Conservation (phyloP, 2,329 filamentous ascomycete genomes). For the Fusarium setosum region DNA sequence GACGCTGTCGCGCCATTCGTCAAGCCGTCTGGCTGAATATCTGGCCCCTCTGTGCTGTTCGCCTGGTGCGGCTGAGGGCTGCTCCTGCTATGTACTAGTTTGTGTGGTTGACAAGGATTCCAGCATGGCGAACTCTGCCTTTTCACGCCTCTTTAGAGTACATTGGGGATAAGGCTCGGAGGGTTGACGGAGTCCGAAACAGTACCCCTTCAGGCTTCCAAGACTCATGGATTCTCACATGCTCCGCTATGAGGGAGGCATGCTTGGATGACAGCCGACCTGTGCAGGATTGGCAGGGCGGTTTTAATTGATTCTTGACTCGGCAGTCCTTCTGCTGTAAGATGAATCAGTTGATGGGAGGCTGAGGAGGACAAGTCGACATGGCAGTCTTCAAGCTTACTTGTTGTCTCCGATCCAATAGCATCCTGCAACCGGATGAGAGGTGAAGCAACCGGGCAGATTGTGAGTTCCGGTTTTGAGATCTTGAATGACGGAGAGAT, state of each 20-base stretch:
- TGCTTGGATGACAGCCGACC: neutral
- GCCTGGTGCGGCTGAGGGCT: neutral
- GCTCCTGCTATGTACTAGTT: neutral
- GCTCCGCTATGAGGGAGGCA: neutral
- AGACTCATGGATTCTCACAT: neutral
- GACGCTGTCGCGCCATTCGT: no score
- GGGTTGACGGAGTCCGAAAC: conserved; percentile 26
- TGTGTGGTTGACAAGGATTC: neutral
- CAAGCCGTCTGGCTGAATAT: no score
- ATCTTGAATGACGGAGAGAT: neutral
- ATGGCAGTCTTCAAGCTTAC: neutral
- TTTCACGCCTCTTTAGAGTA: neutral
- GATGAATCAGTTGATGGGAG: neutral
- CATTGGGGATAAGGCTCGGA: no score
- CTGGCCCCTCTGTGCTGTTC: no score
- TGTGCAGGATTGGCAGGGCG: neutral
- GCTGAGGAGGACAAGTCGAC: neutral
- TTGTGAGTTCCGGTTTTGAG: neutral
- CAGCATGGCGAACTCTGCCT: neutral
- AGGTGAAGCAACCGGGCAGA: no score
- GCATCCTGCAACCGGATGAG: no score
- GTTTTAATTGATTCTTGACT: neutral
- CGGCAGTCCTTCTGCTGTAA: neutral
- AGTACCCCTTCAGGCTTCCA: neutral
- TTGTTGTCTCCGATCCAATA: no score